Base-by-base conservation (phyloP, 495 filamentous ascomycete species). In the Aspergillus coremiiformis region DNA sequence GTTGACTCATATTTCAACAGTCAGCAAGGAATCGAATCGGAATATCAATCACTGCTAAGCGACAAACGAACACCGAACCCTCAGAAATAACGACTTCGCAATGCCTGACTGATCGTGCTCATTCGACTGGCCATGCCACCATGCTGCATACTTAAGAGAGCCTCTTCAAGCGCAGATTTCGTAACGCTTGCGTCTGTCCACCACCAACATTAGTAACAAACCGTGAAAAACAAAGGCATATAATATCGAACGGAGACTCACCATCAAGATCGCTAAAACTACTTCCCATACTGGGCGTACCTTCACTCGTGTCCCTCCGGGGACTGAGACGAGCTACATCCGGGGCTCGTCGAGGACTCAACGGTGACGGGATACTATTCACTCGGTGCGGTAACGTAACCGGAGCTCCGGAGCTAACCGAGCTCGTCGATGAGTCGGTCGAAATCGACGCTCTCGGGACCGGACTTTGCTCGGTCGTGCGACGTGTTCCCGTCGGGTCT, bases 181-280 rank as follows among this genome's bases (percentile, higher is more conserved):
- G 92, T 95, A 20, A 98, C 89, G 42, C 90, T 95, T 7, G 92
- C 82, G 74, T 97, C 92, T 91, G 55, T 19, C 12, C 46, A 20
- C 41, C 23, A 11, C 39, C 52, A 12, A 54, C 48, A 45, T 49
- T 44, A 57, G 44, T 23, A 43, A 9, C 41, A 29, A 42, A 39
- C n/a, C n/a, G n/a, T n/a, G n/a, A n/a, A n/a, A 5, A 17, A 15
- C 7, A n/a, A 14, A 41, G 5, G 29, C 47, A 15, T 24, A 27
- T 10, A 17, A 7, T 9, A 20, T 21, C 49, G 29, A 29, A 45
- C 39, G 53, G 39, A 26, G 8, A 68, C 76, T 55, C 76, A 92
- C 89, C 90, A 67, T 97, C 94, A 23, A 98, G 74, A 72, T 98
- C 93, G 66, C 91, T 96, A 63, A 95, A 98, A 65, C 91, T 96